phyloP scores from a whole-genome alignment of 179 eudicot genomes.

The Silene coronaria region DNA sequence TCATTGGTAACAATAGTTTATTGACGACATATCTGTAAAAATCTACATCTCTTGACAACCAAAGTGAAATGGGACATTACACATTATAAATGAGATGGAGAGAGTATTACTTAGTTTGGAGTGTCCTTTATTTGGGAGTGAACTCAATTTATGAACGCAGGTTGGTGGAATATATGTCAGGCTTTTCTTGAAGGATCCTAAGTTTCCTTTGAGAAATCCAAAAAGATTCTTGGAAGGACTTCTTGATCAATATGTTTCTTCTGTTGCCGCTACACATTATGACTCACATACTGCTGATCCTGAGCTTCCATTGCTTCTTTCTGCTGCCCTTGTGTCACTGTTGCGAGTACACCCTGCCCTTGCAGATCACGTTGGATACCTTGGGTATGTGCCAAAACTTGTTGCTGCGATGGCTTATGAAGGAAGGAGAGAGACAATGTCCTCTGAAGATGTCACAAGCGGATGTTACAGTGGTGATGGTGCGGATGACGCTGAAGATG shows the following conservation, averaged over 20 bases:
- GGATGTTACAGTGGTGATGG: conserved; percentile 35
- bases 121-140: neutral
- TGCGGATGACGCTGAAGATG: conserved; percentile 47
- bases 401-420: conserved; percentile 96
- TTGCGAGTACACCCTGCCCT: conserved; percentile 96
- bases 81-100: neutral
- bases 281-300: conserved; percentile 73
- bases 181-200: conserved; percentile 90
- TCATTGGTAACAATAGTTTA: neutral
- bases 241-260: conserved; percentile 90
- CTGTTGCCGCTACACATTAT: conserved; percentile 90
- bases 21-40: neutral
- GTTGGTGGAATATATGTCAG: conserved; percentile 97
- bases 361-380: conserved; percentile 96
- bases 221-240: conserved; percentile 93
- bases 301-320: conserved; percentile 88
- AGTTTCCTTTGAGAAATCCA: conserved; percentile 93
- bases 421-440: conserved; percentile 92
- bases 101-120: neutral
- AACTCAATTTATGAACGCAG: conserved; percentile 33
- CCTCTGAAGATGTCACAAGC: conserved; percentile 47
- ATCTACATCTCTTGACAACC: neutral
- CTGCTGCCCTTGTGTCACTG: conserved; percentile 93
- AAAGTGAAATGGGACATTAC: neutral
- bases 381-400: conserved; percentile 96